Evolutionary conservation across 306 rosid species (phyloP), one percentile per base, ranked within the genome.

Genomic region (Castanea mollissima): DNA sequence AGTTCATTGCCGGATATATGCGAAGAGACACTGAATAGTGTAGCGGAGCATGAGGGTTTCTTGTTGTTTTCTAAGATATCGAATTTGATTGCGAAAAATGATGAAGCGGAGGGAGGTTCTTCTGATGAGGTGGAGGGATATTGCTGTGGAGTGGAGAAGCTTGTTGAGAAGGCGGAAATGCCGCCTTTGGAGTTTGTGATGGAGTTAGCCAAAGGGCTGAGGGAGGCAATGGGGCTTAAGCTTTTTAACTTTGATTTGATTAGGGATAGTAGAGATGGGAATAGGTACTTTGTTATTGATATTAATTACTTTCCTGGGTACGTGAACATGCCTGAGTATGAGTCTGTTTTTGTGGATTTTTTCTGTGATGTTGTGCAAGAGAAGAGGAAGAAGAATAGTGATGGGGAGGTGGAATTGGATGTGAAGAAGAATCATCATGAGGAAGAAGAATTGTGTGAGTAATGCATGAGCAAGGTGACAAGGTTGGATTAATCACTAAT

Each of bases 271-370:
- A 55, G 20, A 0, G 76, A 83, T 57, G 55, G 19, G 0, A 55
- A 57, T 23, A 85, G 86, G 86, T 90, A 90, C 25, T 71, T 68
- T 35, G 89, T 90, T 1, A 85, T 92, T 77, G 97, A 92, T 78
- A 86, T 92, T 83, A 92, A 92, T 68, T 92, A 92, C 83, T 90
- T 90, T 74, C 95, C 95, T 1, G 97, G 95, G 21, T 92, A 80
- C 76, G 89, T 83, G 2, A 92, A 92, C 71, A 44, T 87, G 73
- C 92, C 94, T 2, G 49, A 71, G 80, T 92, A 74, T 62, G 92
- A 89, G 57, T 15, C 65, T 0, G 77, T 86, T 59, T 38, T 92
- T 68, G 89, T 90, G 1, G 44, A 84, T 67, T 92, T 90, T 77
- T 82, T 90, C 82, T 60, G 79, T 85, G 83, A 79, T 21, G 3